phyloP scores from a whole-genome alignment of 139 green algal species.

The Coelastrella sp. region DNA sequence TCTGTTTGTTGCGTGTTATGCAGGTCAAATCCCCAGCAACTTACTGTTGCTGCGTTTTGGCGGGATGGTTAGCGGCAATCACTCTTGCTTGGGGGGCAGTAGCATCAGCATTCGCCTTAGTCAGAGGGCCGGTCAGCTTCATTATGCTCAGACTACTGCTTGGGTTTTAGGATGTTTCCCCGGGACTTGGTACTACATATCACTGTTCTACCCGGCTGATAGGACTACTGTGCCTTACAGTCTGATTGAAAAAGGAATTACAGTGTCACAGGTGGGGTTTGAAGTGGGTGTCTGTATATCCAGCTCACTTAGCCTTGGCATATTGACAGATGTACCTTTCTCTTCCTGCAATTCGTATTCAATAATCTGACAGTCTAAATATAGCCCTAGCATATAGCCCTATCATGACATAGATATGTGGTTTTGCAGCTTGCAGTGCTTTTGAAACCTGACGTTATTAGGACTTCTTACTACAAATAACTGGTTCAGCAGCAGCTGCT shows the following conservation, averaged over 20 bases:
- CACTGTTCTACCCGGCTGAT: conserved; percentile 33
- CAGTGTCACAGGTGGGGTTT: conserved; percentile 43
- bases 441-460: too few species aligned
- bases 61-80: conserved; percentile 66
- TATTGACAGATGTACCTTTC: too few species aligned
- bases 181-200: conserved; percentile 54
- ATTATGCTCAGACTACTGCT: conserved; percentile 41
- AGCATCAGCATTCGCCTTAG: conserved; percentile 62
- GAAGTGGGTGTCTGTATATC: too few species aligned
- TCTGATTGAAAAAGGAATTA: conserved; percentile 52
- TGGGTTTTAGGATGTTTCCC: conserved; percentile 66
- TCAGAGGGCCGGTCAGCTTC: conserved; percentile 54
- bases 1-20: too few species aligned
- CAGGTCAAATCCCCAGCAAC: conserved; percentile 69
- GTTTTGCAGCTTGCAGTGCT: too few species aligned
- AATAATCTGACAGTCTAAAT: too few species aligned
- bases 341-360: too few species aligned
- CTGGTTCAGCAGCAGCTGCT: too few species aligned
- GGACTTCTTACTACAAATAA: too few species aligned
- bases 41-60: conserved; percentile 62
- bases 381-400: too few species aligned
- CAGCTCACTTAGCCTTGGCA: too few species aligned
- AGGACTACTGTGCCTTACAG: conserved; percentile 46
- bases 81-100: conserved; percentile 70
- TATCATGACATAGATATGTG: too few species aligned